Percentiles rank a stretch among this genome's conserved stretches.
Conservation (phyloP, 1,284 basidiomycete genomes). For the Ustilago trichophora region DNA sequence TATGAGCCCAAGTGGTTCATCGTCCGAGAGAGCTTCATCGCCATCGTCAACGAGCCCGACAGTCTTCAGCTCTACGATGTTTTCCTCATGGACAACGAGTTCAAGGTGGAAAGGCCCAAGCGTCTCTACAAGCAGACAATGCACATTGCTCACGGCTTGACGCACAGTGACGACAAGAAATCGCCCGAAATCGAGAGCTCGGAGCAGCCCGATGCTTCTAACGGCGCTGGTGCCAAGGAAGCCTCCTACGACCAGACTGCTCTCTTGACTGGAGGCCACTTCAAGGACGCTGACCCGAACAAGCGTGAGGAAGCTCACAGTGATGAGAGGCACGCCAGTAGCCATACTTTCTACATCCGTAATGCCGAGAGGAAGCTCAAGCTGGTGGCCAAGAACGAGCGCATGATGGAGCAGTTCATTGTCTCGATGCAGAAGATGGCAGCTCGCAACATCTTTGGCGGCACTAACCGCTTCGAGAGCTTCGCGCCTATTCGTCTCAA, state of each 20-base stretch:
- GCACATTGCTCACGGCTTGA: constrained; percentile 52
- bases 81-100: constrained; percentile 89
- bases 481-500: constrained; percentile 93
- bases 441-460: constrained; percentile 79
- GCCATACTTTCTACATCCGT: constrained; percentile 92
- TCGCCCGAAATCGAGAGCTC: constrained; percentile 23
- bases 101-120: constrained; percentile 76
- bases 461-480: constrained; percentile 77
- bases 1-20: constrained; percentile 89
- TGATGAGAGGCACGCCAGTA: constrained; percentile 64
- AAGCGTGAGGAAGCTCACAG: constrained; percentile 40
- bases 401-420: constrained; percentile 98
- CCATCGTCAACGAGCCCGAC: constrained; percentile 85
- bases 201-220: constrained; percentile 30
- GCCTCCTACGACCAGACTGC: constrained; percentile 54
- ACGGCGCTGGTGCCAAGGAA: constrained; percentile 13
- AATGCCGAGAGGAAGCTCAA: constrained; percentile 91
- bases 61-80: constrained; percentile 82
- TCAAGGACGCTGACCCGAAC: constrained; percentile 36
- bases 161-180: constrained; percentile 47
- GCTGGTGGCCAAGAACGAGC: constrained; percentile 85
- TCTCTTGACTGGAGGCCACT: constrained; percentile 59
- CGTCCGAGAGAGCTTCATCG: constrained; percentile 90
- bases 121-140: constrained; percentile 66
- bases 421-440: constrained; percentile 87